These are phyloP conservation scores for Sphaceloma murrayae DNA, from an alignment of 2,329 filamentous ascomycete genomes.

Conservation along the genomic window DNA sequence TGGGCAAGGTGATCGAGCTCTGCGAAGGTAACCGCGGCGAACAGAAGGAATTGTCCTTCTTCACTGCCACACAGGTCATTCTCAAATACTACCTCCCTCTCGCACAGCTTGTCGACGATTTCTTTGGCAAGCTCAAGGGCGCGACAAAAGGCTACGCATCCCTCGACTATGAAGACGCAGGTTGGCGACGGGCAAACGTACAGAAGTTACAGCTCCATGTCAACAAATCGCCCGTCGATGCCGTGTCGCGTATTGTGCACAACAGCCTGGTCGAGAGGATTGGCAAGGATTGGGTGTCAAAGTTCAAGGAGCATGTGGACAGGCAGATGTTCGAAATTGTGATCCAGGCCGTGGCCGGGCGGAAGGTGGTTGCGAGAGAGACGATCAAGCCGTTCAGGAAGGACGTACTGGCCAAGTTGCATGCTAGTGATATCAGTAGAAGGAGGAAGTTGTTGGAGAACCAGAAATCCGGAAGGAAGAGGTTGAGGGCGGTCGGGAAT, in stretches of 20 bases:
- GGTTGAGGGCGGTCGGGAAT: slow-evolving; percentile 69
- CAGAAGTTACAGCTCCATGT: slow-evolving; percentile 87
- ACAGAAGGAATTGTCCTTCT: slow-evolving; percentile 82
- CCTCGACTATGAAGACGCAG: slow-evolving; percentile 92
- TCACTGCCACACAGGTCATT: slow-evolving; percentile 86
- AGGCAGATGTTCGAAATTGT: slow-evolving; percentile 95
- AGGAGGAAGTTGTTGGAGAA: slow-evolving; percentile 84
- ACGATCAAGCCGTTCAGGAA: slow-evolving; percentile 96
- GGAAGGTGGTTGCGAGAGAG: slow-evolving; percentile 76
- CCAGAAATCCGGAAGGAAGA: slow-evolving; percentile 92
- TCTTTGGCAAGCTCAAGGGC: slow-evolving; percentile 94
- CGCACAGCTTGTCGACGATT: slow-evolving; percentile 85
- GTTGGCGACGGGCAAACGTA: slow-evolving; percentile 69
- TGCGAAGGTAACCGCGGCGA: slow-evolving; percentile 83
- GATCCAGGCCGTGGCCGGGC: slow-evolving; percentile 72
- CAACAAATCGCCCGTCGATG: slow-evolving; percentile 88
- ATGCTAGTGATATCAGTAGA: slow-evolving; percentile 77
- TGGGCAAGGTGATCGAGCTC: slow-evolving; percentile 88
- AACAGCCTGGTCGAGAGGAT: slow-evolving; percentile 68
- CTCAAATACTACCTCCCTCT: slow-evolving; percentile 84
- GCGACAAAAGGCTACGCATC: slow-evolving; percentile 91
- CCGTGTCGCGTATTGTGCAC: slow-evolving; percentile 85
- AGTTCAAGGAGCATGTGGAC: slow-evolving; percentile 95
- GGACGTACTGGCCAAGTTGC: slow-evolving; percentile 85
- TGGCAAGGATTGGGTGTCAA: slow-evolving; percentile 79